Evolutionary conservation across 257 asterid species (phyloP).

Genomic region (Lycium ferocissimum): DNA sequence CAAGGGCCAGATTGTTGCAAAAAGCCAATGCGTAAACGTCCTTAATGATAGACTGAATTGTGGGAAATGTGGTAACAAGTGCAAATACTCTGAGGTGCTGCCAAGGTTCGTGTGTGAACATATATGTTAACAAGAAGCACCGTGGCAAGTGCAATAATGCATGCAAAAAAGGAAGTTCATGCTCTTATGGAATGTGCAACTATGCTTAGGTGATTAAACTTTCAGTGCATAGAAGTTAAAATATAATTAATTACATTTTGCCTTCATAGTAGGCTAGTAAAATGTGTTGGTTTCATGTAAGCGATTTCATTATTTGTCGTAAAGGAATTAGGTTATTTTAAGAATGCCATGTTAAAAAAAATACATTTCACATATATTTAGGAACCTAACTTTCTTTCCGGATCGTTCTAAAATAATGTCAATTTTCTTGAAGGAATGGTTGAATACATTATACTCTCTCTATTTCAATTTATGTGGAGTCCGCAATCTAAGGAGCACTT

Average conservation of each 20-base stretch:
- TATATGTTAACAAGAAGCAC: slow-evolving; percentile 37
- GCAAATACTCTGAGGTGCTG: slow-evolving; percentile 43
- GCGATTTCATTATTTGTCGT: not conserved
- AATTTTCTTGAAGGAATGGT: too few relatives aligned
- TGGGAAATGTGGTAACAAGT: slow-evolving; percentile 42
- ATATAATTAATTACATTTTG: not conserved
- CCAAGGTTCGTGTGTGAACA: slow-evolving; percentile 39
- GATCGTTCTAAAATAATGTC: not conserved
- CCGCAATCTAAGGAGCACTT: too few relatives aligned
- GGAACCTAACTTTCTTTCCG: not conserved
- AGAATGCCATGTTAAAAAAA: not conserved
- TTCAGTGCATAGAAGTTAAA: not conserved
- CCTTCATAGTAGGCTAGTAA: not conserved
- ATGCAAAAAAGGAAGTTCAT: slow-evolving; percentile 39
- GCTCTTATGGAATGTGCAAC: slow-evolving; percentile 44
- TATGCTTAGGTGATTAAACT: slow-evolving; percentile 26
- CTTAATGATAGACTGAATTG: slow-evolving; percentile 38
- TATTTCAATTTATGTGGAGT: too few relatives aligned
- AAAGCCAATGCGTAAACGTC: slow-evolving; percentile 46
- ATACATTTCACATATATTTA: not conserved
- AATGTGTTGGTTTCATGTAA: not conserved
- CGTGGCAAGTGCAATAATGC: slow-evolving; percentile 47
- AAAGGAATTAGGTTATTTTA: not conserved
- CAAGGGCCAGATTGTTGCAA: slow-evolving; percentile 46
- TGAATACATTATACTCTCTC: too few relatives aligned